Evolutionary conservation across 2,329 filamentous ascomycete species (phyloP), one percentile per base, ranked within the genome.

Genomic region (Fusarium sp.): DNA sequence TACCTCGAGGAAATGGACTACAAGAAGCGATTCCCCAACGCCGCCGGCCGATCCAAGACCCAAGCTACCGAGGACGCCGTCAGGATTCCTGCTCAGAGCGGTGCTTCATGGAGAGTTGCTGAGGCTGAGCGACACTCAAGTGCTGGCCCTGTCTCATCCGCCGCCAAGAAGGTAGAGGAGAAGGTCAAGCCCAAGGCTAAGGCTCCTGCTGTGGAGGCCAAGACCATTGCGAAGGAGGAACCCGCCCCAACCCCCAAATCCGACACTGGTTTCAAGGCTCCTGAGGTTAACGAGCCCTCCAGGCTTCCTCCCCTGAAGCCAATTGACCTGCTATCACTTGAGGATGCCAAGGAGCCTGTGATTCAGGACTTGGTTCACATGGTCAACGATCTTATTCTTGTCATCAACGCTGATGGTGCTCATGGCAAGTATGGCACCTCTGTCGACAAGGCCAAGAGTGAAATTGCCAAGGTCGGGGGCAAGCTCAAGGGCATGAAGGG

Each of bases 1-100:
- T 98, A 97, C 82, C 90, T 99, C 53, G 96, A 99, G 81, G 96
- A 99, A 82, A 88, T 91, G 72, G 94, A 97, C 76, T 97, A 97
- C 83, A 89, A 91, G 77, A 94, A 91, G 81, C 90, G 92, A 60
- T 97, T 97, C 83, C 87, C 82, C 72, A 83, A 80, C 75, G 82
- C 80, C 38, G 73, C 75, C 58, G 79, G 84, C 60, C 79, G 84
- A 65, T 86, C 86, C 67, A 78, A 81, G 67, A 74, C 77, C 15
- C 80, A 80, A 45, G 86, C 89, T 58, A 83, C 86, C 44, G 90
- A 91, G 74, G 87, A 89, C 77, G 89, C 91, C 76, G 88, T 97
- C 73, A 94, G 88, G 69, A 94, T 98, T 72, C 91, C 93, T 28
- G 90, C 92, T 74, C 91, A 93, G 81, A 96, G 92, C 78, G 94